Evolutionary conservation across 2,329 filamentous ascomycete genomes (phyloP).

Genomic region (Ophiognomonia clavigignenti-juglandacearum): DNA sequence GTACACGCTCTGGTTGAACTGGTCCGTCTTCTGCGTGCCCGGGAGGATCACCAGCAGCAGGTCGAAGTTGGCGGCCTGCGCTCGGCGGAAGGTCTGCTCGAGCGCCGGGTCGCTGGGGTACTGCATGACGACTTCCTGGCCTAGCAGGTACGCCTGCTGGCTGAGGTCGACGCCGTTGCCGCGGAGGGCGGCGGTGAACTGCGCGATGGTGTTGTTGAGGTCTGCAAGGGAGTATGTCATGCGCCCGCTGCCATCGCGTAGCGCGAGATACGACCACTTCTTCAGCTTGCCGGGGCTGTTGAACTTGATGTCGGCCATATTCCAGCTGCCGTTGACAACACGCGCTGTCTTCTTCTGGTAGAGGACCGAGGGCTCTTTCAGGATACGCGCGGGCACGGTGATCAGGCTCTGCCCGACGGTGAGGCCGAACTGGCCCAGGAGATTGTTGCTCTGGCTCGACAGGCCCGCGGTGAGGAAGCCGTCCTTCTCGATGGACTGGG

Average conservation of each 20-base stretch:
- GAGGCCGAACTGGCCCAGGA: constrained; percentile 39
- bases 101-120: constrained; percentile 2
- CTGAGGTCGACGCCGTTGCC: constrained; percentile 14
- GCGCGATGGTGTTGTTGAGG: neutral
- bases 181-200: constrained; percentile 8
- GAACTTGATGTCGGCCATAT: constrained; percentile 49
- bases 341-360: constrained; percentile 36
- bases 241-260: neutral
- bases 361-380: constrained; percentile 45
- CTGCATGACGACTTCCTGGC: neutral
- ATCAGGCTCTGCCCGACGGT: constrained; percentile 45
- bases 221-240: neutral
- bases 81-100: constrained; percentile 1
- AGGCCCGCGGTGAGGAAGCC: constrained; percentile 48
- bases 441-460: constrained; percentile 28
- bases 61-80: constrained; percentile 6
- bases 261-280: constrained; percentile 34
- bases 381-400: constrained; percentile 58
- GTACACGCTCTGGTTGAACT: constrained; percentile 39
- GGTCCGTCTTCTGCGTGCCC: constrained; percentile 19
- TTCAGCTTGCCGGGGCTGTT: constrained; percentile 32
- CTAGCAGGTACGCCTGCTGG: neutral
- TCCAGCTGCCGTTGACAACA: constrained; percentile 48
- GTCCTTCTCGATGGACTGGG: constrained; percentile 45
- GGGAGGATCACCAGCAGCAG: constrained; percentile 48